These are phyloP conservation scores for Allium cepa DNA, from an alignment of 106 monocot species.

Conservation along the genomic window DNA sequence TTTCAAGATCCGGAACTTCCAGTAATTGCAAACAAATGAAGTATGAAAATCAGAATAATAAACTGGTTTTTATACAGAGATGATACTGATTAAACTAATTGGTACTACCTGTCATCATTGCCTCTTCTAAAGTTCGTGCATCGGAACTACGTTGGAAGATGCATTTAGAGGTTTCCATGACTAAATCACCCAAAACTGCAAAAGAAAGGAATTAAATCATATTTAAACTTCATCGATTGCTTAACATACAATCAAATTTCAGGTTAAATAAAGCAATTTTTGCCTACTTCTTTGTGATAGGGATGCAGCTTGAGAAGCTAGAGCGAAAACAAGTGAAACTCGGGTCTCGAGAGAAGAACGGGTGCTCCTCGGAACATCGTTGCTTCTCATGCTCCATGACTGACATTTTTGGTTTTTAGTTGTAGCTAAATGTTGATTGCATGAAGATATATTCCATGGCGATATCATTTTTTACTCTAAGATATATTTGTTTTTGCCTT, in stretches of 20 bases:
- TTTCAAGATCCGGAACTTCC: conserved; percentile 74
- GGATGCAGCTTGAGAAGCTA: conserved; percentile 43
- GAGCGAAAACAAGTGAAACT: conserved; percentile 59
- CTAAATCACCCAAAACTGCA: conserved; percentile 40
- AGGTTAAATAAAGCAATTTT: too few species aligned
- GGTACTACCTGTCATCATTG: conserved; percentile 56
- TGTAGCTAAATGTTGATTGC: background rate
- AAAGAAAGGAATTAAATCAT: background rate
- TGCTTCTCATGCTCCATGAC: conserved; percentile 7
- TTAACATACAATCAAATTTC: too few species aligned
- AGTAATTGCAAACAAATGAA: background rate
- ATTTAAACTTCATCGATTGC: too few species aligned
- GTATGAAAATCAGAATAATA: too few species aligned
- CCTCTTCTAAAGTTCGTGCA: conserved; percentile 62
- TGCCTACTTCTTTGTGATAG: conserved; percentile 39
- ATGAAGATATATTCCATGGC: conserved; percentile 4
- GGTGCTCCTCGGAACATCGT: conserved; percentile 5
- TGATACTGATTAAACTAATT: background rate
- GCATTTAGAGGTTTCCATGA: conserved; percentile 44
- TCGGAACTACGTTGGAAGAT: conserved; percentile 42
- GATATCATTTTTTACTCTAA: background rate
- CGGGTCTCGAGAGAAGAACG: conserved; percentile 42
- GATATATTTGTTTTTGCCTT: background rate
- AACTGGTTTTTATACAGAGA: too few species aligned
- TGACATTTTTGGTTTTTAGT: background rate